phyloP scores from a whole-genome alignment of 495 filamentous ascomycete genomes.

The Talaromyces trachyspermus region DNA sequence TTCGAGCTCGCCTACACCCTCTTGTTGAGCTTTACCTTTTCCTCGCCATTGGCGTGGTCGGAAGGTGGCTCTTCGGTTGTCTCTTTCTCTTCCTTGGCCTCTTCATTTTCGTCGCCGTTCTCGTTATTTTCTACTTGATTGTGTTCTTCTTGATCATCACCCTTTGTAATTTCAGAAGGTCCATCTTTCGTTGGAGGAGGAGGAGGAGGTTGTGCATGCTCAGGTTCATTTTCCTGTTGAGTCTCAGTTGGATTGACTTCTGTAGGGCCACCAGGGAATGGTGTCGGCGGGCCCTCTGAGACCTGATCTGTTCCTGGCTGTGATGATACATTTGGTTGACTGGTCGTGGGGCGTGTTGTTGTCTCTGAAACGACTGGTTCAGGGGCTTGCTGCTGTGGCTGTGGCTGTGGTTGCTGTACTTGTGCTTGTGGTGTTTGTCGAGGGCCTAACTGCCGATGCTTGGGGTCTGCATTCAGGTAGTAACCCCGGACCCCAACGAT shows the following conservation, averaged over 20 bases:
- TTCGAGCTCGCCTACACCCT: constrained; percentile 14
- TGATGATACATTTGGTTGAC: constrained; percentile 18
- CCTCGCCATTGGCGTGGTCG: constrained; percentile 11
- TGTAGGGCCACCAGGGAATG: constrained; percentile 34
- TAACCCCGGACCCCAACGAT: constrained; percentile 93
- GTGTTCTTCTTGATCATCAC: background rate
- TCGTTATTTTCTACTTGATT: background rate
- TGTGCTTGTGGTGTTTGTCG: constrained; percentile 31
- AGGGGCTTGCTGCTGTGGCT: constrained; percentile 14
- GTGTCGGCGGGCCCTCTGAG: constrained; percentile 33
- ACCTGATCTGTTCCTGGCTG: constrained; percentile 16
- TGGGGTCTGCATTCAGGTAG: constrained; percentile 84
- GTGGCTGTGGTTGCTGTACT: constrained; percentile 37
- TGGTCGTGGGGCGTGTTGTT: constrained; percentile 17
- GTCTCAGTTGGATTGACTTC: constrained; percentile 25
- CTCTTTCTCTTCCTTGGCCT: background rate
- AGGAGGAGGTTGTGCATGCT: constrained; percentile 20
- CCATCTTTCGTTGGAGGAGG: constrained; percentile 31
- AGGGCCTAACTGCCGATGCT: constrained; percentile 50
- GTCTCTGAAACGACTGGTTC: constrained; percentile 24
- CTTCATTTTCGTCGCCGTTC: background rate
- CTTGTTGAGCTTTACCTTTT: constrained; percentile 13
- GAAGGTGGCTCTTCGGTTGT: constrained; percentile 2
- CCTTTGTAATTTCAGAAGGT: background rate
- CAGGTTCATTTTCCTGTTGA: constrained; percentile 24